Base-by-base conservation (phyloP, 2,329 filamentous ascomycete species). In the Pochonia chlamydosporia region DNA sequence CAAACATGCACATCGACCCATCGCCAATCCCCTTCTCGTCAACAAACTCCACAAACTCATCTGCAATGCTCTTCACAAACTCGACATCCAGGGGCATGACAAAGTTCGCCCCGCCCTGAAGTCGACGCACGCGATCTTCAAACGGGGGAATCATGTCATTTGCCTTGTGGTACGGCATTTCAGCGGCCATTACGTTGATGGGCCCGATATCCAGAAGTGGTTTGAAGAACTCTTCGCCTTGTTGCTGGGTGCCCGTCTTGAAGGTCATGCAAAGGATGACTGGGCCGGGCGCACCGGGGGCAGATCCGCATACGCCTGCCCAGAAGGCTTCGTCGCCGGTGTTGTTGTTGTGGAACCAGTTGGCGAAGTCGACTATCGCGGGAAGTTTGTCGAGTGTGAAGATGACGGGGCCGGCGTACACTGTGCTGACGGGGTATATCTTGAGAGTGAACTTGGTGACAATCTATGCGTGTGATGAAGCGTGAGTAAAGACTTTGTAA, bases 31-130 rank as follows among this genome's bases (percentile, higher is more conserved):
- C 51, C 5, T 54, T 43, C 10, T 47, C 35, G 21, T 59, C 52
- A 3, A 58, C 54, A 10, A 59, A 57, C 1, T 46, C n/a, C 45
- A 57, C 59, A 30, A 70, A 65, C 2, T 45, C 52, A 2, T 62
- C 55, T 6, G 5, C 54, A 49, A 46, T 63, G 52, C 20, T 63
- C 54, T 67, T 0, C 51, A 50, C 5, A 56, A 56, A 18, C 61
- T 61, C 20, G 1, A 49, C 35, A n/a, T 52, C 41, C 0, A 76
- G 54, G 0, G 73, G 71, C 23, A 71, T 61, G 4, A 64, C 58
- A 51, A 68, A 66, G 37, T 68, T 72, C 3, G 70, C 57, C 1
- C 69, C 69, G 49, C 72, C 70, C 49, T 69, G 53, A 10, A 59
- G 51, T 37, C 61, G 64, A 41, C 63, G 63, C 2, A 67, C 62